Evolutionary conservation across 179 eudicot species (phyloP).

Genomic region (Beta corolliflora): DNA sequence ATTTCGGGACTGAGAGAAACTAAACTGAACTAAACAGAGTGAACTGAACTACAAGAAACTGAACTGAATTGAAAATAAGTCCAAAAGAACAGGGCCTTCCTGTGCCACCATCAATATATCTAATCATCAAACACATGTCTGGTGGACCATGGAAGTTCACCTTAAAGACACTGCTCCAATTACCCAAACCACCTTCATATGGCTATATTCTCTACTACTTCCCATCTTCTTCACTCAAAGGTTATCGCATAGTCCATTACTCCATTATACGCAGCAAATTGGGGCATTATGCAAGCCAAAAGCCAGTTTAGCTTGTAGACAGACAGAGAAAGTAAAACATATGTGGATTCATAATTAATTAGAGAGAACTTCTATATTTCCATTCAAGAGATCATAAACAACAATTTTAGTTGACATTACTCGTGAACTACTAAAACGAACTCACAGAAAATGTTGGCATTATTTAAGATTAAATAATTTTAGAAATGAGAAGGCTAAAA

Average conservation of each 20-base stretch:
- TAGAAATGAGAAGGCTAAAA: neutral
- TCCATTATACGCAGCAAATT: neutral
- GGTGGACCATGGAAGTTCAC: neutral
- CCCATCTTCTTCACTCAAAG: neutral
- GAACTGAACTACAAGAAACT: too few species aligned
- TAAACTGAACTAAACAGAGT: too few species aligned
- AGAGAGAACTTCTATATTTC: neutral
- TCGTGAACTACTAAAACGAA: neutral
- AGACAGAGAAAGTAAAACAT: neutral
- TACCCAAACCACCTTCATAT: neutral
- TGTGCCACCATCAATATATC: neutral
- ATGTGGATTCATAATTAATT: too few species aligned
- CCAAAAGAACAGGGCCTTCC: neutral
- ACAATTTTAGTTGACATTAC: neutral
- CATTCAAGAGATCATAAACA: conserved; percentile 1
- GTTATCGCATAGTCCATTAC: too few species aligned
- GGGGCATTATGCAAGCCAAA: neutral
- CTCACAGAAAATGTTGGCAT: too few species aligned
- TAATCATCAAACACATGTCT: neutral
- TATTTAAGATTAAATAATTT: too few species aligned
- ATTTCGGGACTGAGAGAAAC: neutral
- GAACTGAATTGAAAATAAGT: too few species aligned
- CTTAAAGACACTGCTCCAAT: neutral
- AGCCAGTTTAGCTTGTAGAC: neutral
- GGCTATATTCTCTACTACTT: neutral